These are phyloP conservation scores for Alternaria arborescens DNA, from an alignment of 2,329 filamentous ascomycete genomes.

Conservation along the genomic window DNA sequence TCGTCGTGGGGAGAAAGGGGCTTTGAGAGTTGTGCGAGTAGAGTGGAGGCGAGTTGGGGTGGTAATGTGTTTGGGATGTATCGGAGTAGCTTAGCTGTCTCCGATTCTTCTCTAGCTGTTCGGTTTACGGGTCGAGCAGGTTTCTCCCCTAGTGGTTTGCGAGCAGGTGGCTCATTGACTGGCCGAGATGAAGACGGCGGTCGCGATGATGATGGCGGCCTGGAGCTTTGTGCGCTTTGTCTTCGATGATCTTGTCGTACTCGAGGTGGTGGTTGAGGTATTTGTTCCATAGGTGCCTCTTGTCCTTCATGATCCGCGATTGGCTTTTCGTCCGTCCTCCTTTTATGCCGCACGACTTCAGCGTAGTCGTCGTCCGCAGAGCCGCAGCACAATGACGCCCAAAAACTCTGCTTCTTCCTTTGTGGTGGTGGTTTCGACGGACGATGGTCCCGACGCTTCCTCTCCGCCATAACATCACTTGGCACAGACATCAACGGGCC, in stretches of 20 bases:
- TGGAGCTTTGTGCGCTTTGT: slow-evolving; percentile 4
- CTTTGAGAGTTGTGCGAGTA: slow-evolving; percentile 80
- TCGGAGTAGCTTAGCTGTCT: slow-evolving; percentile 62
- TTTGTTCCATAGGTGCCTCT: slow-evolving; percentile 22
- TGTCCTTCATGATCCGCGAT: slow-evolving; percentile 10
- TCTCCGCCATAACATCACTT: slow-evolving; percentile 47
- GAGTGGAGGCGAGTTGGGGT: slow-evolving; percentile 71
- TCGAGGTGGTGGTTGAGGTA: slow-evolving; percentile 22
- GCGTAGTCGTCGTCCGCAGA: slow-evolving; percentile 44
- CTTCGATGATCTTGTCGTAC: slow-evolving; percentile 12
- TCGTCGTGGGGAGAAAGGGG: slow-evolving; percentile 78
- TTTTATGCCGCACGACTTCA: slow-evolving; percentile 55
- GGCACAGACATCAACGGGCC: slow-evolving; percentile 57
- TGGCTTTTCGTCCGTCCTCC: slow-evolving; percentile 29
- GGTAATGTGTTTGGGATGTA: slow-evolving; percentile 75
- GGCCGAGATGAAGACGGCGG: slow-evolving; percentile 16
- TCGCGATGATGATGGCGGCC: slow-evolving; percentile 6
- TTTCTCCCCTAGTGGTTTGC: slow-evolving; percentile 40
- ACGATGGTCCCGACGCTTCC: slow-evolving; percentile 31
- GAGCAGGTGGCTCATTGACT: slow-evolving; percentile 26
- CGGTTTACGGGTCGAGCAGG: slow-evolving; percentile 35
- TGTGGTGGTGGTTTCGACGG: slow-evolving; percentile 28
- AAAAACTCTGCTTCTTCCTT: slow-evolving; percentile 50
- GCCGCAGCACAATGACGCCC: slow-evolving; percentile 55
- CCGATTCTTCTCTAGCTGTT: slow-evolving; percentile 23